Evolutionary conservation across 345 rosid species (phyloP).

Genomic region (Hibiscus trionum): DNA sequence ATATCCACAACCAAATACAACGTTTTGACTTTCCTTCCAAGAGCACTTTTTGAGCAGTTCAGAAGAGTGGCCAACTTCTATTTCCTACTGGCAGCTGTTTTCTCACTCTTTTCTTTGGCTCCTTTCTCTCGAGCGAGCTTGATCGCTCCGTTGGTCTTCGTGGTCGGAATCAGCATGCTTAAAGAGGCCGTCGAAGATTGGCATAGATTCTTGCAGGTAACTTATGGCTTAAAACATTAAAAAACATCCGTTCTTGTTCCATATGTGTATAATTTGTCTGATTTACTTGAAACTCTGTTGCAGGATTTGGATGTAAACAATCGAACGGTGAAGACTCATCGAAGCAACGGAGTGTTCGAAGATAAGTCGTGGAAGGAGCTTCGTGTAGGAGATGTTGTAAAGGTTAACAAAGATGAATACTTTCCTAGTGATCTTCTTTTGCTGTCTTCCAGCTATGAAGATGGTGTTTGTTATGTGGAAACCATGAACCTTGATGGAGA

Average conservation of each 20-base stretch:
- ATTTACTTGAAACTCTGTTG: not conserved
- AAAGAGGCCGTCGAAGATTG: constrained; percentile 77
- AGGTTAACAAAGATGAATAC: constrained; percentile 50
- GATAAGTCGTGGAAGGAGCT: constrained; percentile 45
- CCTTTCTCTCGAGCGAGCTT: constrained; percentile 41
- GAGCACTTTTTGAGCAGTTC: constrained; percentile 67
- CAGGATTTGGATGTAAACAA: constrained; percentile 54
- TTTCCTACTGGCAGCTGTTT: constrained; percentile 49
- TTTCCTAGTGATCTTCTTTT: constrained; percentile 63
- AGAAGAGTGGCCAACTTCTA: constrained; percentile 72
- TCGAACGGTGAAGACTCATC: constrained; percentile 35
- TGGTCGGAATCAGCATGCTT: constrained; percentile 61
- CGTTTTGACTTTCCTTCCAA: constrained; percentile 54
- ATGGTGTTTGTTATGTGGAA: constrained; percentile 78
- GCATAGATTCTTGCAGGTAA: constrained; percentile 35
- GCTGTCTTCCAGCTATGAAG: constrained; percentile 64
- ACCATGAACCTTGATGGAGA: constrained; percentile 85
- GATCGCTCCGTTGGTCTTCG: constrained; percentile 57
- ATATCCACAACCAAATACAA: constrained; percentile 62
- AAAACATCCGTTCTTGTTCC: not conserved
- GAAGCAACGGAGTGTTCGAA: constrained; percentile 38
- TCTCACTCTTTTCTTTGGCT: constrained; percentile 35
- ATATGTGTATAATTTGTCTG: not conserved
- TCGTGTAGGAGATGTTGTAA: constrained; percentile 57
- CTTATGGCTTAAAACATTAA: not conserved